Conservation (phyloP, 257 asterid genomes). For the Solanum appendiculatum region DNA sequence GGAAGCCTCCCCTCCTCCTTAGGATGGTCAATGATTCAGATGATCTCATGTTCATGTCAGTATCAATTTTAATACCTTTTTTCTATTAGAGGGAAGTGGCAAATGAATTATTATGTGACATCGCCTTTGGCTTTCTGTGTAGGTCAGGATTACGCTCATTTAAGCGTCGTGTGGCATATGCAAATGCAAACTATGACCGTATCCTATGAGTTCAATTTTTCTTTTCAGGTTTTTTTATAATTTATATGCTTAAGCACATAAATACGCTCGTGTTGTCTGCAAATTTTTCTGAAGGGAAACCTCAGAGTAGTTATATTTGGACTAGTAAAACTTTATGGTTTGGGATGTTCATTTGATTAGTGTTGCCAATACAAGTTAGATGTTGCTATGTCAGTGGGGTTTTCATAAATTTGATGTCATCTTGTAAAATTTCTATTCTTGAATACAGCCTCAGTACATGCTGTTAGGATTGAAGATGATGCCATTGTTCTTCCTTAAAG, state of each 20-base stretch:
- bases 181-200: constrained; percentile 86
- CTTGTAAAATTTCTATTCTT: not conserved
- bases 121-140: constrained; percentile 1
- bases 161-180: constrained; percentile 92
- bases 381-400: not conserved
- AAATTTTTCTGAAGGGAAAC: not conserved
- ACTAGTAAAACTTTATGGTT: not conserved
- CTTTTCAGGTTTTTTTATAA: not conserved
- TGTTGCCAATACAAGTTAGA: not conserved
- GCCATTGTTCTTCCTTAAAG: not conserved
- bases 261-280: not conserved
- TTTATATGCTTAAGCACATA: not conserved
- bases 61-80: constrained; percentile 1
- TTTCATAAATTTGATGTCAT: not conserved
- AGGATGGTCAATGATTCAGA: constrained; percentile 72
- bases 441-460: not conserved
- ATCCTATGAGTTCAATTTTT: constrained; percentile 31
- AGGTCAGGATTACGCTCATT: constrained; percentile 80
- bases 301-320: not conserved
- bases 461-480: not conserved
- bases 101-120: not conserved
- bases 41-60: constrained; percentile 70
- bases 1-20: constrained; percentile 73
- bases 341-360: not conserved
- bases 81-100: not conserved